Evolutionary conservation across 2,329 filamentous ascomycete genomes (phyloP), one percentile per base, ranked within the genome.

Genomic region (Clarireedia hainanense): DNA sequence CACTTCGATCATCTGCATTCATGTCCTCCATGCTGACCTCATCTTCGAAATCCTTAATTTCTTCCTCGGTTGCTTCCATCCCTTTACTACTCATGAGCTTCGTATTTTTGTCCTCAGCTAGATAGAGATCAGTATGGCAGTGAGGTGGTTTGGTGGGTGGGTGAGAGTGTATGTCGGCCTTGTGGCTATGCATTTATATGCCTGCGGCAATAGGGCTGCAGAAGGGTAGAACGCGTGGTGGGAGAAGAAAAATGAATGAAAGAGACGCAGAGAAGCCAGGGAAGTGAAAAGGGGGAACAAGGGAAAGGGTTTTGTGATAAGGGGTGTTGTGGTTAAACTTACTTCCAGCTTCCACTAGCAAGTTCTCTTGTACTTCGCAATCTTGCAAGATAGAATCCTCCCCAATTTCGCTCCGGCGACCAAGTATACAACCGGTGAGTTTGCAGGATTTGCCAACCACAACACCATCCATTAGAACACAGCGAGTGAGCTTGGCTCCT

Each of bases 311-410:
- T 20, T 20, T 3, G 20, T 3, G 3, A 3, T 20, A 20, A 20
- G 20, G 12, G 34, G 12, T 4, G 46, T n/a, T 45, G 51, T 9
- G 3, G 30, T 34, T 34, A 34, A 49, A 79, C 81, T 76, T 74
- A 85, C 83, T 85, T 69, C 73, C 87, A n/a, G 88, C 81, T 66
- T 95, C 91, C 47, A 91, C 85, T 1, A 96, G 79, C 7, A 92
- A 77, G 68, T 92, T 92, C 70, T 96, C 89, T 69, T 96, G 91
- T 5, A 97, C 86, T 72, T 97, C 91, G 65, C 91, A 96, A 58
- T 96, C 89, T 52, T 86, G 91, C 63, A 97, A 72, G n/a, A 84
- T 80, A 5, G 79, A 85, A 7, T 85, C 86, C 47, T 89, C 88
- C n/a, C 92, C 91, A 63, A 99, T 83, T 65, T 87, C 85, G 62